A percentile compares a stretch with the other conserved stretches of the same genome.
phyloP scores from a whole-genome alignment of 2,329 filamentous ascomycete genomes.

The Penicillium decumbens region DNA sequence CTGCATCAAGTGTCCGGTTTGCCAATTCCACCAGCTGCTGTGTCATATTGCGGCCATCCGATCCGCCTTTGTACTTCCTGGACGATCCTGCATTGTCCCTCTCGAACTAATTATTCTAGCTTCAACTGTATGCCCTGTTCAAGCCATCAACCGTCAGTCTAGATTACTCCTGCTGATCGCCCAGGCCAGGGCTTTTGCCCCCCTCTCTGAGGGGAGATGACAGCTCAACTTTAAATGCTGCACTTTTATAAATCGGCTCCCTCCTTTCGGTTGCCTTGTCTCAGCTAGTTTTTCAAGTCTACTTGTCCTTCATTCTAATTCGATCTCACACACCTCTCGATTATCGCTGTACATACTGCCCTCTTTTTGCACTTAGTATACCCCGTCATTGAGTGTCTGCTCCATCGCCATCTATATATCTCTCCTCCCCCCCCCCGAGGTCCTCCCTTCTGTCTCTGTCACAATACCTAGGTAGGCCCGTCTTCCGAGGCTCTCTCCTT shows the following conservation, averaged over 20 bases:
- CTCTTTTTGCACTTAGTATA: constrained; percentile 1
- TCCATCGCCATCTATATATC: constrained; percentile 6
- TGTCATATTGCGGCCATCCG: constrained; percentile 17
- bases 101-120: constrained; percentile 17
- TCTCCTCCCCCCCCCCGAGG: not conserved
- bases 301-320: constrained; percentile 1
- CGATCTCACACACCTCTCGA: not conserved
- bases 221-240: constrained; percentile 16
- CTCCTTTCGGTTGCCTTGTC: constrained; percentile 17
- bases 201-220: constrained; percentile 13
- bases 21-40: constrained; percentile 15
- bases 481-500: not conserved
- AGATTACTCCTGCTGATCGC: constrained; percentile 16
- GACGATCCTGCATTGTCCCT: constrained; percentile 5
- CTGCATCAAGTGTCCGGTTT: constrained; percentile 1
- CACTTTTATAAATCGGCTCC: constrained; percentile 11
- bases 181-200: constrained; percentile 8
- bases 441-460: not conserved
- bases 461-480: constrained; percentile 8
- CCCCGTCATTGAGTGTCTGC: constrained; percentile 3
- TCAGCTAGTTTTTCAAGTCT: constrained; percentile 4
- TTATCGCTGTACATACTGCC: constrained; percentile 16
- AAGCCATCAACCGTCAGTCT: constrained; percentile 12
- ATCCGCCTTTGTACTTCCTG: not conserved
- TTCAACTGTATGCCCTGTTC: too few species aligned